These are phyloP conservation scores for Metschnikowia proteae DNA, from an alignment of 805 yeast genomes.

Conservation along the genomic window DNA sequence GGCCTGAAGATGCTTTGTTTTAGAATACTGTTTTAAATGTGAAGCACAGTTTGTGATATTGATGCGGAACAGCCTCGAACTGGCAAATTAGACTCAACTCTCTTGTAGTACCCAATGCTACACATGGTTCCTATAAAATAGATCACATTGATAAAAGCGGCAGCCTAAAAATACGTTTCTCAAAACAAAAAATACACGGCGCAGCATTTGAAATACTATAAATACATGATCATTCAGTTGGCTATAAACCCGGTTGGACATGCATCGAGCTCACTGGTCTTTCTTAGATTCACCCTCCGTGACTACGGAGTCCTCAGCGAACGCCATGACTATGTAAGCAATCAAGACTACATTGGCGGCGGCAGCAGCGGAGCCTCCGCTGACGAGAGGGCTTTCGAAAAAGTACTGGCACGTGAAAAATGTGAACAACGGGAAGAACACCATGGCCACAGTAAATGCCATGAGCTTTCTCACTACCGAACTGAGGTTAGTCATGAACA, in stretches of 20 bases:
- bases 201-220: not conserved
- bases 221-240: too few species aligned
- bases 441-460: constrained; percentile 75
- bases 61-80: too few species aligned
- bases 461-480: constrained; percentile 64
- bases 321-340: constrained; percentile 71
- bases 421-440: constrained; percentile 57
- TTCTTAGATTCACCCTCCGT: constrained; percentile 34
- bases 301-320: constrained; percentile 54
- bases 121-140: too few species aligned
- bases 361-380: constrained; percentile 79
- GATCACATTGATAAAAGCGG: too few species aligned
- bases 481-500: constrained; percentile 30
- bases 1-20: too few species aligned
- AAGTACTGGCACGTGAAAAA: constrained; percentile 55
- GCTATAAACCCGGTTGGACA: too few species aligned
- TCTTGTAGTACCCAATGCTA: too few species aligned
- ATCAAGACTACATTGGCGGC: constrained; percentile 72
- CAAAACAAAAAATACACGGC: too few species aligned
- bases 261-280: constrained; percentile 19
- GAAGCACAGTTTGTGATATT: too few species aligned
- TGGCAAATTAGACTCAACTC: too few species aligned
- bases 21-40: too few species aligned
- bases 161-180: too few species aligned
- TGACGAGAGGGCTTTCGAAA: constrained; percentile 53